These are phyloP conservation scores for Cenchrus purpureus DNA, from an alignment of 176 grass and related monocot species.

Conservation along the genomic window DNA sequence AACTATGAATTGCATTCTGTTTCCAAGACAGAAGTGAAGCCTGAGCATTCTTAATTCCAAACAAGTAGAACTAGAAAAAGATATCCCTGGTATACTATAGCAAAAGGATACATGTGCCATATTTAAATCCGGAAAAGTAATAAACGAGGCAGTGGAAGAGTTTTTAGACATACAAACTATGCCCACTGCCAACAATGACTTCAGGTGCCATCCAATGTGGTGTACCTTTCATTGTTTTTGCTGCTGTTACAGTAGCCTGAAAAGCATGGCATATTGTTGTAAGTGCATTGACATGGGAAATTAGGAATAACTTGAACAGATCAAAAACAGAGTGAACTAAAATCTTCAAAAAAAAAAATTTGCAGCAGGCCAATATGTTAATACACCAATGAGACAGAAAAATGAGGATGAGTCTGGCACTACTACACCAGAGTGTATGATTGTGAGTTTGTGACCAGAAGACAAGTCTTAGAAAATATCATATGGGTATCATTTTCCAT, in stretches of 20 bases:
- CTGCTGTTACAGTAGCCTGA: constrained; percentile 96
- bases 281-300: constrained; percentile 33
- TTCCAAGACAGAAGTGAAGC: constrained; percentile 29
- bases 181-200: constrained; percentile 94
- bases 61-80: constrained; percentile 12
- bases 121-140: not conserved
- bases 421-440: not conserved
- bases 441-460: not conserved
- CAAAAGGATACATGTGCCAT: not conserved
- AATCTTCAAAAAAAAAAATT: constrained; percentile 18
- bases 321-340: not conserved
- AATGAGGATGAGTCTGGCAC: not conserved
- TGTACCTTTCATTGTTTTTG: constrained; percentile 99
- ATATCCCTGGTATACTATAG: constrained; percentile 12
- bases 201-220: constrained; percentile 99
- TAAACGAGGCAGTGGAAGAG: constrained; percentile 29
- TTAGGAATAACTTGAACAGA: constrained; percentile 33
- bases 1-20: not conserved
- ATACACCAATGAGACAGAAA: not conserved
- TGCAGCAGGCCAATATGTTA: not conserved
- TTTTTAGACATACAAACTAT: constrained; percentile 81
- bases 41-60: constrained; percentile 24
- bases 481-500: not conserved
- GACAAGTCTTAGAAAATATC: constrained; percentile 19
- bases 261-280: constrained; percentile 34